Percentiles rank a stretch among this genome's conserved stretches.
Evolutionary conservation across 345 rosid genomes (phyloP).

Genomic region (Schrenkiella parvula): DNA sequence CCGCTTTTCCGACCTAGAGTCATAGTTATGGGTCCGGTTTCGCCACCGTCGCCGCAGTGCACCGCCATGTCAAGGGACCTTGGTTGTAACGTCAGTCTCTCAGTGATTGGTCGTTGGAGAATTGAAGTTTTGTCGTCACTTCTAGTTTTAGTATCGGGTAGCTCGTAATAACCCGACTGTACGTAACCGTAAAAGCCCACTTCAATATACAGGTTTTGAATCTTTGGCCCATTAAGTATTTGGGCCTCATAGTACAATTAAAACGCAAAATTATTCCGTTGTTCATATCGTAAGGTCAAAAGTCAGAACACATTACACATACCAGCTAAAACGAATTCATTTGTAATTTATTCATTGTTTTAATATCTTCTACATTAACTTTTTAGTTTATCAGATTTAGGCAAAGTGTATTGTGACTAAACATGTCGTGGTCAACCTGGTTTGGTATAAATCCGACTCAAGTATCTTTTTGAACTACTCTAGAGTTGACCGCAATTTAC

Average conservation of each 20-base stretch:
- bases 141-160: neutral
- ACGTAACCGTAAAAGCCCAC: neutral
- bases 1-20: slow-evolving; percentile 36
- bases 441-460: neutral
- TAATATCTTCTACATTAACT: neutral
- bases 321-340: neutral
- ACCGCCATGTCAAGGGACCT: neutral
- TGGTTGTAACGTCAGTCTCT: slow-evolving; percentile 13
- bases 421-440: neutral
- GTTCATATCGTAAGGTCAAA: neutral
- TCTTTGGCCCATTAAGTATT: neutral
- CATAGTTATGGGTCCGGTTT: neutral
- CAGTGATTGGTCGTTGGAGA: neutral
- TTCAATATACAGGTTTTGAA: neutral
- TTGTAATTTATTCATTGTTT: neutral
- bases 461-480: neutral
- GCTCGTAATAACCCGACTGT: neutral
- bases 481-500: neutral
- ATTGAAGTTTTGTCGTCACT: neutral
- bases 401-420: neutral
- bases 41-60: slow-evolving; percentile 13
- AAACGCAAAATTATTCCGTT: neutral
- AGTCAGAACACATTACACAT: neutral
- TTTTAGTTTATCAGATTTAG: neutral
- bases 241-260: neutral